Base-by-base conservation (phyloP, 2,329 filamentous ascomycete genomes). In the Trichoderma gracile region DNA sequence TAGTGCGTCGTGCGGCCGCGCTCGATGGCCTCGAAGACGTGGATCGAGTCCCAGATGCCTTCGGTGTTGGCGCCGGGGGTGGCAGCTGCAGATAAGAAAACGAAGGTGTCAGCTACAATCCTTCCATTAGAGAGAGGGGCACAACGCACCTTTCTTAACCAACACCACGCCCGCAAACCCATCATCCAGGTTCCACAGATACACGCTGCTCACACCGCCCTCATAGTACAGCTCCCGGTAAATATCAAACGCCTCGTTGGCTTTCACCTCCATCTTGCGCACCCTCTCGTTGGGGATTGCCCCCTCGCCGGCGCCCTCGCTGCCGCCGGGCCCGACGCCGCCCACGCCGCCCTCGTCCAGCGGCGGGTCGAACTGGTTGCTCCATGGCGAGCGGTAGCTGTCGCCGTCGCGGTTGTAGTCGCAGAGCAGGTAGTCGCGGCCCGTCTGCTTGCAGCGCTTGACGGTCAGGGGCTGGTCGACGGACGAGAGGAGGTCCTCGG, bases 391-490 rank as follows among this genome's bases (percentile, higher is more conserved):
- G 68, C 95, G 90, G 85, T 97, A 97, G 79, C 91, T 96, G 81
- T 97, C 94, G 68, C 95, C 95, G 79, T 99, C 95, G 69, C 95
- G 93, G 84, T 99, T 99, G 85, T 99, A 99, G 85, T 99, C 95
- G 84, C 95, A 99, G 73, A 97, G 90, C 58, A 99, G 87, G 82
- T 97, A 99, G 80, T 98, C 95, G 71, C 94, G 91, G 72, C 93
- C 92, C 38, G 92, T 90, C 79, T 93, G 91, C 71, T 87, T 87
- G 83, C 95, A 98, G 69, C 91, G 90, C 72, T 90, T 89, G 68
- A 96, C 86, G 66, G 90, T 88, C 64, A 99, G 89, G 25, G 95
- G 95, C 78, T 98, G 94, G 79, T 99, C 95, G 71, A 99, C 95
- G 25, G 94, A 97, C 69, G 94, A 95, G 69, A 99, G 92, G 49